phyloP scores from a whole-genome alignment of 2,329 filamentous ascomycete genomes.

The Domatiomyces catenatus region DNA sequence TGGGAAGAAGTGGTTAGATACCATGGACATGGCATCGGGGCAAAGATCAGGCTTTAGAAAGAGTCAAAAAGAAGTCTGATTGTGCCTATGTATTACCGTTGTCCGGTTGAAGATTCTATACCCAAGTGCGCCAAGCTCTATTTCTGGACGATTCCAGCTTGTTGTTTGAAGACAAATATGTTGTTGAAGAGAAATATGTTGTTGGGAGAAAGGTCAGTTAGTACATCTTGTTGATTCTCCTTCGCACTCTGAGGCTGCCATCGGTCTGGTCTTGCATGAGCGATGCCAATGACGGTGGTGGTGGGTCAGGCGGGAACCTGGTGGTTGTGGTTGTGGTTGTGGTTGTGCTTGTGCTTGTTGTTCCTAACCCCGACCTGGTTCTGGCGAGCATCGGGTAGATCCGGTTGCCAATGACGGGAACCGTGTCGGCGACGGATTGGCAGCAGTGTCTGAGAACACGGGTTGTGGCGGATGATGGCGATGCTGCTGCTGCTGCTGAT shows the following conservation, averaged over 20 bases:
- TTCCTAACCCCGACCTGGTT: not conserved
- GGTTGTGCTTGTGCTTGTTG: not conserved
- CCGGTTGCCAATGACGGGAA: not conserved
- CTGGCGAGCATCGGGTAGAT: not conserved
- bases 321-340: not conserved
- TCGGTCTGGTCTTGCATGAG: too few relatives aligned
- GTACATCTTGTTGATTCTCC: too few relatives aligned
- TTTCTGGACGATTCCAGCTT: not conserved
- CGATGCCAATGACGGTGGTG: too few relatives aligned
- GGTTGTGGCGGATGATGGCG: not conserved
- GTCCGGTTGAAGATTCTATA: not conserved
- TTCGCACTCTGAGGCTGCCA: too few relatives aligned
- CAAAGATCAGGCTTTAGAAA: slow-evolving; percentile 40
- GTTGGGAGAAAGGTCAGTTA: too few relatives aligned
- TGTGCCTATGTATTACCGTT: not conserved
- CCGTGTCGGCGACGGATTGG: not conserved
- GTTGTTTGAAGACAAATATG: not conserved
- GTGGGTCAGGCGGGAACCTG: too few relatives aligned
- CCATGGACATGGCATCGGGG: slow-evolving; percentile 53
- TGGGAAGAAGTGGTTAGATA: slow-evolving; percentile 64
- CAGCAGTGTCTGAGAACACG: not conserved
- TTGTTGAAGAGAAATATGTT: too few relatives aligned
- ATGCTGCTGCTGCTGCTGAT: too few relatives aligned
- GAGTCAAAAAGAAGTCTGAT: slow-evolving; percentile 1
- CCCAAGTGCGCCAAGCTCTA: not conserved